Percentiles rank a stretch among this genome's conserved stretches.
Evolutionary conservation across 495 filamentous ascomycete species (phyloP).

Genomic region (Neurospora sublineolata): DNA sequence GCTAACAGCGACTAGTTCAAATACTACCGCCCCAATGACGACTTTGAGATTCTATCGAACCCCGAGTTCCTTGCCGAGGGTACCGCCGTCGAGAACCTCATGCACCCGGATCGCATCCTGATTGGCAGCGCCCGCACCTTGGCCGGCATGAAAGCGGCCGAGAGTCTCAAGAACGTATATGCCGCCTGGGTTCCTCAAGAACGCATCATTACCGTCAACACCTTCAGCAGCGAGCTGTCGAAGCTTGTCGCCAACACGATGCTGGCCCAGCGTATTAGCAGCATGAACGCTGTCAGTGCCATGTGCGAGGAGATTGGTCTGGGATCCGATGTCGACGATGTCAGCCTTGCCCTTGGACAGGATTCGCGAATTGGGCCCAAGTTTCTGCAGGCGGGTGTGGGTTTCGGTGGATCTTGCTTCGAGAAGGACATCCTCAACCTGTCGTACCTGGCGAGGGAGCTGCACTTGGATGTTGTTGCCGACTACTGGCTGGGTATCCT

Average conservation of each 20-base stretch:
- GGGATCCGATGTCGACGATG: slow-evolving; percentile 58
- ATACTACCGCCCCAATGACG: slow-evolving; percentile 42
- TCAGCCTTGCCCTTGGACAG: slow-evolving; percentile 55
- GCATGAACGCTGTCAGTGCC: slow-evolving; percentile 68
- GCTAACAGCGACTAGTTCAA: slow-evolving; percentile 21
- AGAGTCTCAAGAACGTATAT: slow-evolving; percentile 53
- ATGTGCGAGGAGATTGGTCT: slow-evolving; percentile 66
- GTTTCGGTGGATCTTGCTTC: slow-evolving; percentile 77
- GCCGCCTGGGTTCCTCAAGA: slow-evolving; percentile 55
- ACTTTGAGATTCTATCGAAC: slow-evolving; percentile 71
- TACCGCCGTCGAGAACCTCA: slow-evolving; percentile 59
- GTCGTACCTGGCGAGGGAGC: slow-evolving; percentile 58
- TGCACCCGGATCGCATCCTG: slow-evolving; percentile 63
- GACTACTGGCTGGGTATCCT: slow-evolving; percentile 67
- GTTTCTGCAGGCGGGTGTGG: slow-evolving; percentile 67
- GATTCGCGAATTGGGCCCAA: slow-evolving; percentile 60
- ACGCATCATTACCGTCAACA: slow-evolving; percentile 59
- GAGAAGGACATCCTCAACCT: slow-evolving; percentile 73
- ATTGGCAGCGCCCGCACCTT: slow-evolving; percentile 56
- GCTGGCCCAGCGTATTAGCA: slow-evolving; percentile 73
- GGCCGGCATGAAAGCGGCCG: slow-evolving; percentile 49
- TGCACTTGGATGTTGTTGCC: slow-evolving; percentile 61
- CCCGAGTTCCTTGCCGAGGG: slow-evolving; percentile 78
- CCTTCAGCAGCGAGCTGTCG: slow-evolving; percentile 70
- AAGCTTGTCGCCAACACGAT: slow-evolving; percentile 76